These are phyloP conservation scores for Penicillium atrosanguineum DNA, from an alignment of 495 filamentous ascomycete genomes.

Conservation along the genomic window DNA sequence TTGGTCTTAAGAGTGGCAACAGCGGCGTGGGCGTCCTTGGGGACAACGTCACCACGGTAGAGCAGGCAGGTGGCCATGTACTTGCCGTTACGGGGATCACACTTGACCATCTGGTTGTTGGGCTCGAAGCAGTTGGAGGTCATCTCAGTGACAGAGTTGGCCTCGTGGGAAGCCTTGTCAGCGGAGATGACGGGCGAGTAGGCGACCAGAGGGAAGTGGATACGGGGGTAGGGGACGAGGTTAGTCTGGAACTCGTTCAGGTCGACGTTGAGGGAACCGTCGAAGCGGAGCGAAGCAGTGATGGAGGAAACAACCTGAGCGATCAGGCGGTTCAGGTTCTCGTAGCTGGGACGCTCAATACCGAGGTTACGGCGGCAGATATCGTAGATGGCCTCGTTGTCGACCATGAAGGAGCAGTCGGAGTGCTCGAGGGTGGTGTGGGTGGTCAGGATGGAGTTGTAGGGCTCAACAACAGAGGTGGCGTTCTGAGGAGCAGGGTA, in stretches of 20 bases:
- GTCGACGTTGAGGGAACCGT: conserved; percentile 98
- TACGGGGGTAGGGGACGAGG: conserved; percentile 96
- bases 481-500: conserved; percentile 96
- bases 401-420: conserved; percentile 99
- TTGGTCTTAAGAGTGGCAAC: conserved; percentile 97
- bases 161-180: conserved; percentile 91
- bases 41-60: conserved; percentile 97
- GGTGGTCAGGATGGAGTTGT: conserved; percentile 98
- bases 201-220: conserved; percentile 97
- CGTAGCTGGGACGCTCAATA: conserved; percentile 94
- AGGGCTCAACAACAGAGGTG: conserved; percentile 97
- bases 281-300: conserved; percentile 96
- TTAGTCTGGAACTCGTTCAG: conserved; percentile 99
- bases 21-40: conserved; percentile 88
- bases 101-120: conserved; percentile 98
- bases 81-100: conserved; percentile 97
- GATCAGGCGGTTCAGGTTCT: conserved; percentile 97
- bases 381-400: conserved; percentile 99
- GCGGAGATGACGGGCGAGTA: conserved; percentile 94
- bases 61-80: conserved; percentile 99
- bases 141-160: conserved; percentile 66
- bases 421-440: conserved; percentile 99
- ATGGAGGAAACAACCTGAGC: conserved; percentile 99
- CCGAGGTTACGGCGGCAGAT: conserved; percentile 97
- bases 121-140: conserved; percentile 71